Conservation (phyloP, 2,329 filamentous ascomycete species). For the Verticillium dahliae region DNA sequence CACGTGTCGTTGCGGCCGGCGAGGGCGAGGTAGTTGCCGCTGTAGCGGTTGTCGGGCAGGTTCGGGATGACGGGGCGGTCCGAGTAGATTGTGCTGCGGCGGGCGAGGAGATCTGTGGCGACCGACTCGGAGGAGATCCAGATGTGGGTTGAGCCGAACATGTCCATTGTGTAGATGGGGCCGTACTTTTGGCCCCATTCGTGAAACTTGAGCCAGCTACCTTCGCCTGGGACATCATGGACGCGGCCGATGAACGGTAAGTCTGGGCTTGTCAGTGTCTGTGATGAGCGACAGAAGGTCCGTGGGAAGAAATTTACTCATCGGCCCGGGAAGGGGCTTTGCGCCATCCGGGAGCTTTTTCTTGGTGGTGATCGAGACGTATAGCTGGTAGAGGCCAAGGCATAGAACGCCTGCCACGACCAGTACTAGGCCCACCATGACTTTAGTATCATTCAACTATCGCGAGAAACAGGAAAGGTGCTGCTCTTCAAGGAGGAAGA, state of each 20-base stretch:
- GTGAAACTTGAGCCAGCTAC: conserved; percentile 39
- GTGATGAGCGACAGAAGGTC: neutral
- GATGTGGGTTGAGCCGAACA: conserved; percentile 38
- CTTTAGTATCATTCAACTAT: neutral
- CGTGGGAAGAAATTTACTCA: conserved; percentile 10
- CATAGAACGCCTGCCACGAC: neutral
- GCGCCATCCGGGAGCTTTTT: conserved; percentile 17
- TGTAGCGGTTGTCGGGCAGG: conserved; percentile 37
- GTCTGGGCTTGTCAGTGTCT: conserved; percentile 13
- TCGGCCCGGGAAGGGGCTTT: conserved; percentile 21
- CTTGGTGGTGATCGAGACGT: conserved; percentile 6
- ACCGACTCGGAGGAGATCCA: conserved; percentile 40
- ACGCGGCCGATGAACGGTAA: conserved; percentile 36
- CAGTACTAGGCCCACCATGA: conserved; percentile 8
- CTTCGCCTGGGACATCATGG: conserved; percentile 34
- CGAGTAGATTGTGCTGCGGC: conserved; percentile 35
- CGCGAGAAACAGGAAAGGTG: neutral
- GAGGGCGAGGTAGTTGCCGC: conserved; percentile 25
- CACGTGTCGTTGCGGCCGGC: conserved; percentile 29
- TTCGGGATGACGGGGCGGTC: conserved; percentile 40
- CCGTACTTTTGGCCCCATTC: conserved; percentile 40
- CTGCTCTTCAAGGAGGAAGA: neutral
- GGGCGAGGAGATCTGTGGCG: conserved; percentile 37
- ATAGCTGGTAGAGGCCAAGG: conserved; percentile 1
- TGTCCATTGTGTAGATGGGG: conserved; percentile 38